Conservation (phyloP, 2,329 filamentous ascomycete genomes). For the Emmonsiellopsis sp. region DNA sequence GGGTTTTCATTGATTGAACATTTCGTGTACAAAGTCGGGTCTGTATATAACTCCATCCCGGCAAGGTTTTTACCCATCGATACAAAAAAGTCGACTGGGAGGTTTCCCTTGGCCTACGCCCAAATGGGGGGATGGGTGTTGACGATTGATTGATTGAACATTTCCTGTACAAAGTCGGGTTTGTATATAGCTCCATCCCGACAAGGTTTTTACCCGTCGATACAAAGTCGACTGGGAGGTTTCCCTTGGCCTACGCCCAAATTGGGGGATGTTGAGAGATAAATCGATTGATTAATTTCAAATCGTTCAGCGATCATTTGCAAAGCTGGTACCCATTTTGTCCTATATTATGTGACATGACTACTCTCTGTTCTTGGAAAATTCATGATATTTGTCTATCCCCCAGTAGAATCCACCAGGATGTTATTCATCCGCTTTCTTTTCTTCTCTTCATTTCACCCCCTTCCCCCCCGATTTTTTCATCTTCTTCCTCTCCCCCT, state of each 20-base stretch:
- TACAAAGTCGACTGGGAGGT: neutral
- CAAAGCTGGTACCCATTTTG: too few relatives aligned
- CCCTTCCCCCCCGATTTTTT: neutral
- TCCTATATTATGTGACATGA: too few relatives aligned
- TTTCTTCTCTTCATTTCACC: neutral
- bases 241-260: slow-evolving; percentile 2
- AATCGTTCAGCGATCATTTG: too few relatives aligned
- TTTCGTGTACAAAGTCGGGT: neutral
- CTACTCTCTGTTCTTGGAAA: too few relatives aligned
- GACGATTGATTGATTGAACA: neutral
- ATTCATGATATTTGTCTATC: too few relatives aligned
- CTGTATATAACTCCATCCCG: neutral
- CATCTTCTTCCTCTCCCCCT: too few relatives aligned
- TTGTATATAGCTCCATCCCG: neutral
- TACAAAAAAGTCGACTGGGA: neutral
- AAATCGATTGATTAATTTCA: neutral
- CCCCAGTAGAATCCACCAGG: too few relatives aligned
- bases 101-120: slow-evolving; percentile 2
- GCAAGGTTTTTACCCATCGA: slow-evolving; percentile 4
- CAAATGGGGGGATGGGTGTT: slow-evolving; percentile 1
- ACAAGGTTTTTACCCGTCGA: slow-evolving; percentile 3
- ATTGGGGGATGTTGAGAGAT: slow-evolving; percentile 1
- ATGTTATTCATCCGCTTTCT: too few relatives aligned
- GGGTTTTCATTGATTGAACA: neutral
- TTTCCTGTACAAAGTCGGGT: neutral